Evolutionary conservation across 805 yeast species (phyloP), one percentile per base, ranked within the genome.

Genomic region (Candida silvatica): DNA sequence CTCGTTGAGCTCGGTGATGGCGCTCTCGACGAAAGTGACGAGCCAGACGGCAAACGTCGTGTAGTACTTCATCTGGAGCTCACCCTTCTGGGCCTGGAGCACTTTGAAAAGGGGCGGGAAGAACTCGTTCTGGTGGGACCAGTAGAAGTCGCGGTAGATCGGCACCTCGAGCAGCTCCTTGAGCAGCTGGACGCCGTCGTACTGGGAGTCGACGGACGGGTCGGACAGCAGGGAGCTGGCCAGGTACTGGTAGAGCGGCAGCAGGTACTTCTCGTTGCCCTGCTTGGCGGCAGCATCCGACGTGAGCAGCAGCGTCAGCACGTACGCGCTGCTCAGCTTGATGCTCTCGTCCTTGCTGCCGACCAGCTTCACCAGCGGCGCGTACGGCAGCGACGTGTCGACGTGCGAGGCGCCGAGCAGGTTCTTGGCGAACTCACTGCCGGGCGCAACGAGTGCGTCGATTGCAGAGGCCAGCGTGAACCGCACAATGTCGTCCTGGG

Each of bases 61-160:
- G 49, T 83, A 74, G 61, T 92, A 92, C 56, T 81, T 87, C 47
- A 86, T 70, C 64, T 92, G 98, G 41, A 88, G 68, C 39, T 76
- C 78, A 26, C 70, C 57, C 24, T 59, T 50, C 29, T 62, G 58
- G 33, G 62, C 59, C 37, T 53, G 55, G 45, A 78, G 59, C 30
- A 74, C 62, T 37, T 56, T 58, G 39, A 74, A 58, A 24, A 80
- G 48, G 1, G 68, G 62, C 6, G 79, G 77, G 31, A 77, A 55
- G 34, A 61, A 62, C 29, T 62, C 58, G 4, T 52, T 43, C 37
- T 68, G 67, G 20, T 54, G 44, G 9, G 49, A 40, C 73, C 77
- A 73, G 52, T 71, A 79, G 17, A 66, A 49, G 1, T 50, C 39
- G 49, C 90, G 73, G 55, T 69, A 77, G 26, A 49, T 42, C 53